A percentile compares a stretch with the other conserved stretches of the same genome.
These are phyloP conservation scores for Chlorella sp. DNA, from an alignment of 139 green algal species.

Conservation along the genomic window DNA sequence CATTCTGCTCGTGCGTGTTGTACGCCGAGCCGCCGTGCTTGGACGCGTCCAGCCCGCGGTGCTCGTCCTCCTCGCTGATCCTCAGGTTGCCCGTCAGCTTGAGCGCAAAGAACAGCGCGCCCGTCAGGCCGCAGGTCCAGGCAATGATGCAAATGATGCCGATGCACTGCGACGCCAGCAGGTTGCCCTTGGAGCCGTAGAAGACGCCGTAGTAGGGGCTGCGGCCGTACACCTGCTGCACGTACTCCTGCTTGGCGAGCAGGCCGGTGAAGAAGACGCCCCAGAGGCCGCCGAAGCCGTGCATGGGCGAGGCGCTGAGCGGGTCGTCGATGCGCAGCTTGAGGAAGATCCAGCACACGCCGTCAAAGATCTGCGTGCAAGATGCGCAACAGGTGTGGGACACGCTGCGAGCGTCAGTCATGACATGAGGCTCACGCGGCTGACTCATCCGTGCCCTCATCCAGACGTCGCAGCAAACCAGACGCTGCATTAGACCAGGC, in stretches of 20 bases:
- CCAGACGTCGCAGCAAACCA: too few species aligned
- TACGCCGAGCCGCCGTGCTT: conserved; percentile 57
- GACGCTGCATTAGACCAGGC: neutral
- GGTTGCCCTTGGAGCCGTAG: conserved; percentile 43
- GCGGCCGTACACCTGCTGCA: conserved; percentile 30
- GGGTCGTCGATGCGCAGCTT: conserved; percentile 59
- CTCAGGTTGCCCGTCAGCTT: conserved; percentile 45
- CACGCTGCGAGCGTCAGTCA: too few species aligned
- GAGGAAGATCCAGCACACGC: conserved; percentile 20
- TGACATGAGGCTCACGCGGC: too few species aligned
- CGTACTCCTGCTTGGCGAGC: conserved; percentile 53
- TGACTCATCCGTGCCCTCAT: too few species aligned
- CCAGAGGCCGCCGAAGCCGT: conserved; percentile 59
- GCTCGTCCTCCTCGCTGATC: conserved; percentile 58
- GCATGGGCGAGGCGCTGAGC: conserved; percentile 64
- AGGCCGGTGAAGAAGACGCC: conserved; percentile 49
- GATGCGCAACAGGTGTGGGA: too few species aligned
- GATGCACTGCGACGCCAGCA: conserved; percentile 49
- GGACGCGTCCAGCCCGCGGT: conserved; percentile 52
- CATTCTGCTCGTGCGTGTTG: conserved; percentile 12
- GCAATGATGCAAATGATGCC: conserved; percentile 51
- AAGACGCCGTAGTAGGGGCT: conserved; percentile 39
- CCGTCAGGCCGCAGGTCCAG: conserved; percentile 39
- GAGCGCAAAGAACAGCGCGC: conserved; percentile 63
- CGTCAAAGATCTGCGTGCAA: conserved; percentile 5